Evolutionary conservation across 345 rosid species (phyloP), one percentile per base, ranked within the genome.

Genomic region (Mercurialis annua): DNA sequence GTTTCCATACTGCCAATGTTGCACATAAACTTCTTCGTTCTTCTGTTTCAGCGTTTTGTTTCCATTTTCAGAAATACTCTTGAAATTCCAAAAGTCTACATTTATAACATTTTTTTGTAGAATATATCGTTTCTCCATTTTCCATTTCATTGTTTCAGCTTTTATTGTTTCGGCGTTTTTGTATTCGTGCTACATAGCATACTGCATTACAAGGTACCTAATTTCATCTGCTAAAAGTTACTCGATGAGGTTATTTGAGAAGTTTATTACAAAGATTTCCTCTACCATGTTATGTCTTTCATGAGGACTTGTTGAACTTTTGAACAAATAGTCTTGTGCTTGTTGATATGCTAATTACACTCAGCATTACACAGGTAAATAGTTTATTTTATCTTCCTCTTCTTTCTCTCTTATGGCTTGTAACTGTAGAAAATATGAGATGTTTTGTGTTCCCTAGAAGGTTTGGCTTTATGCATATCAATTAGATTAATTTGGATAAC

Each of bases 391-490:
- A 10, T n/a, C 3, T 3, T 0, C 21, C 11, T 1, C 11, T 33
- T 51, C 23, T 38, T 46, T 21, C 15, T 17, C 16, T 42, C 11
- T 30, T 30, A 55, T 56, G 38, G 21, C 59, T 62, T n/a, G 60
- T 52, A 69, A 40, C 43, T 42, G 17, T 20, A 60, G 61, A 70
- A 24, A 29, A 51, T 20, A 42, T 36, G 52, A 52, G 50, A 42
- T 9, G 12, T 20, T n/a, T 48, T 48, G 29, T 54, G 23, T 43
- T 43, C 12, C 2, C 16, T 12, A n/a, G 47, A 46, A 51, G n/a
- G 23, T 33, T n/a, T 29, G 10, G 26, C 7, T 47, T 23, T 26
- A 2, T 48, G 18, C 20, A 36, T 26, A 1, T 2, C 1, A 48
- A 1, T 24, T 40, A n/a, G 40, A 55, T 42, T 66, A 54, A 20